phyloP scores from a whole-genome alignment of 352 stramenopile species.

The Thalassiosira ordinaria region DNA sequence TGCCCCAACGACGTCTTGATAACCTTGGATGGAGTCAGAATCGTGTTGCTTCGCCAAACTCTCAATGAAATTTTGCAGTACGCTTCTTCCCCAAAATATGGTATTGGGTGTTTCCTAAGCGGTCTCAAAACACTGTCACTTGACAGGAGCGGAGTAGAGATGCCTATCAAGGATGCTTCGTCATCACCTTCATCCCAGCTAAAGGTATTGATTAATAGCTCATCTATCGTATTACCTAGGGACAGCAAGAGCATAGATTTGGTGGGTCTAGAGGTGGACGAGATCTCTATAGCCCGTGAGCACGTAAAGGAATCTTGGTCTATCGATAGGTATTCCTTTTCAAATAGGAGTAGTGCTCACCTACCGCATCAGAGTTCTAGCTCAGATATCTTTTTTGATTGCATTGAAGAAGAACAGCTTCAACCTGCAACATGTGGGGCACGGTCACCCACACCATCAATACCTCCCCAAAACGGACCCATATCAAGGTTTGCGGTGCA shows the following conservation, averaged over 20 bases:
- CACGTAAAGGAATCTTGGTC: constrained; percentile 49
- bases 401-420: constrained; percentile 43
- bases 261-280: constrained; percentile 68
- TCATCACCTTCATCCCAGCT: constrained; percentile 39
- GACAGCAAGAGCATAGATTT: constrained; percentile 74
- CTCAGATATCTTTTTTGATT: constrained; percentile 66
- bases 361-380: constrained; percentile 18
- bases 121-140: constrained; percentile 29
- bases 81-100: constrained; percentile 73
- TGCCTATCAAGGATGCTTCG: constrained; percentile 13
- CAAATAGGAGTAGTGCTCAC: constrained; percentile 2
- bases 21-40: constrained; percentile 61
- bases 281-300: constrained; percentile 33
- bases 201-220: constrained; percentile 61
- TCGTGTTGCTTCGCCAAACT: constrained; percentile 76
- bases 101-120: constrained; percentile 63
- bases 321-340: constrained; percentile 59
- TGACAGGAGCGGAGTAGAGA: constrained; percentile 25
- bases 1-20: constrained; percentile 46
- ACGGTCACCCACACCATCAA: neutral
- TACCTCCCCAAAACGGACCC: neutral
- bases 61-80: constrained; percentile 82
- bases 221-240: constrained; percentile 74
- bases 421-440: neutral
- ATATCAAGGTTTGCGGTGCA: constrained; percentile 43